These are phyloP conservation scores for Limtongia smithiae DNA, from an alignment of 805 yeast genomes.

Conservation along the genomic window DNA sequence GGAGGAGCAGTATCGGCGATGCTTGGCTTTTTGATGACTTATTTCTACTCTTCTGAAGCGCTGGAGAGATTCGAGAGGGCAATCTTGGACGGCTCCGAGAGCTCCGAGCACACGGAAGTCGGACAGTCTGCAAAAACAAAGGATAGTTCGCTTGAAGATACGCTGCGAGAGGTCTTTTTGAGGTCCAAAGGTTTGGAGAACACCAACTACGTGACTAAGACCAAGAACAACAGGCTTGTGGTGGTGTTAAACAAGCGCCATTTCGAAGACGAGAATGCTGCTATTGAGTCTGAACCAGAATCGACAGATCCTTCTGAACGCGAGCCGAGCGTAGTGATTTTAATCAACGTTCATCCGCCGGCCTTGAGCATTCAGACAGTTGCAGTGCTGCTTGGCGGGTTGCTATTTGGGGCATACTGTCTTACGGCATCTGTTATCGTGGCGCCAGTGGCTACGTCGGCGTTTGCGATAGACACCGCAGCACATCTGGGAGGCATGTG, in stretches of 20 bases:
- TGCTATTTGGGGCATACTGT: not conserved
- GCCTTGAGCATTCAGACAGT: not conserved
- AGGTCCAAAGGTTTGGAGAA: not conserved
- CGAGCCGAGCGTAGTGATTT: not conserved
- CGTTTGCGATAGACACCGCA: not conserved
- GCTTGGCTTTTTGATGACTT: conserved; percentile 5
- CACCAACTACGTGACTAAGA: not conserved
- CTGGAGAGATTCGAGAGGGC: not conserved
- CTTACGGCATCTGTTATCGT: not conserved
- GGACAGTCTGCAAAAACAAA: too few relatives aligned
- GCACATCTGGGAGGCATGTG: not conserved
- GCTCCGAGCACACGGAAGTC: too few relatives aligned
- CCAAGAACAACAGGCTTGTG: not conserved
- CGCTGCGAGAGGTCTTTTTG: not conserved
- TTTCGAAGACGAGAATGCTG: not conserved
- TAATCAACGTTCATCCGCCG: not conserved
- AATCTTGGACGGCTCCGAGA: too few relatives aligned
- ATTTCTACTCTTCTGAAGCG: not conserved
- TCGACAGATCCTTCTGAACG: too few relatives aligned
- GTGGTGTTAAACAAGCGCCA: not conserved
- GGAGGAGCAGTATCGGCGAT: conserved; percentile 1
- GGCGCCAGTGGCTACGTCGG: not conserved
- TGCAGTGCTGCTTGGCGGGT: not conserved
- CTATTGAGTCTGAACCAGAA: too few relatives aligned
- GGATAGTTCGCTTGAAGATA: too few relatives aligned